Evolutionary conservation across 495 filamentous ascomycete species (phyloP), one percentile per base, ranked within the genome.

Genomic region (Daldinia bambusicola): DNA sequence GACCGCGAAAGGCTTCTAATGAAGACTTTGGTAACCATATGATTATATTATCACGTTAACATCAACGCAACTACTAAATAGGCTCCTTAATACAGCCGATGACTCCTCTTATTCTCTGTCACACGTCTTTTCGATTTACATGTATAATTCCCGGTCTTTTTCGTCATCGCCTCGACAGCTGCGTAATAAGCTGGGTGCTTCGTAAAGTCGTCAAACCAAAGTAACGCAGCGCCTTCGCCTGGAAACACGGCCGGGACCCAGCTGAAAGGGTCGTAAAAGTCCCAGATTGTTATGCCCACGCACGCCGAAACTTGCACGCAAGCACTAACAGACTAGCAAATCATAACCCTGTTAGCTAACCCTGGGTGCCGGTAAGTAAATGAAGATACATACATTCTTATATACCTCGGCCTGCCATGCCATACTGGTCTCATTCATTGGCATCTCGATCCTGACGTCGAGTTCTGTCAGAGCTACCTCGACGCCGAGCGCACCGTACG

Each of bases 251-350:
- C 69, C 0, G 88, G 88, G 16, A 91, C 81, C 89, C 88, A 91
- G 72, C 52, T 84, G 84, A 82, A 88, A 79, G 37, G 79, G 45
- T 85, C 83, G 37, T 79, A 80, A 40, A 80, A 84, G 61, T 84
- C 90, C 91, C 90, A 92, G 26, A 90, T 82, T 6, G 89, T 92
- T 32, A 93, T 80, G 5, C 90, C 91, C 2, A 91, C 83, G 71
- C 91, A 94, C 0, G 77, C 70, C n/a, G 80, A 59, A 0, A 86
- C 82, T 55, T 84, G 80, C 16, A 88, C 70, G 69, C 91, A 93
- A 0, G 89, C 88, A 10, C 43, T 50, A 3, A 60, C 61, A 8
- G 61, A 63, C 50, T 63, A n/a, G n/a, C n/a, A 32, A 18, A 2
- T 3, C 30, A 18, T 7, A 31, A 16, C 6, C 30, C 30, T 1